phyloP scores from a whole-genome alignment of 768 basidiomycete species.

The Mycena capillaripes region DNA sequence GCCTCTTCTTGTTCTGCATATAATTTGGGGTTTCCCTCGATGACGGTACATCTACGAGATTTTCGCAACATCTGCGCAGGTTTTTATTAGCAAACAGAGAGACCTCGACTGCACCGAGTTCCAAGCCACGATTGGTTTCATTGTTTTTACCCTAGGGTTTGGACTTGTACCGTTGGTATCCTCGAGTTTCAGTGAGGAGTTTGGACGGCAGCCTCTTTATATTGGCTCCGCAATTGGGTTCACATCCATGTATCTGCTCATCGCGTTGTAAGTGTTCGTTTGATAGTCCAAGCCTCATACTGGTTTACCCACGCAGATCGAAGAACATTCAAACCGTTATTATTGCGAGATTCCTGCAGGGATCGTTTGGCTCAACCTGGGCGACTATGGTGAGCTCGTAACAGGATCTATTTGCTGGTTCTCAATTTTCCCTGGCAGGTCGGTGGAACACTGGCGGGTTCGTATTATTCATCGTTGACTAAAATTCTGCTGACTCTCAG shows the following conservation, averaged over 20 bases:
- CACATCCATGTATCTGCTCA: slow-evolving; percentile 63
- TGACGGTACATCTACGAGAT: slow-evolving; percentile 56
- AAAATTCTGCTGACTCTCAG: slow-evolving; percentile 27
- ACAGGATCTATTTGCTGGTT: neutral
- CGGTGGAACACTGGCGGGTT: slow-evolving; percentile 64
- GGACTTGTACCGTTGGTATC: slow-evolving; percentile 74
- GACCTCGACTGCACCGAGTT: slow-evolving; percentile 62
- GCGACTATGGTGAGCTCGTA: slow-evolving; percentile 60
- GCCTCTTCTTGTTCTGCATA: slow-evolving; percentile 68
- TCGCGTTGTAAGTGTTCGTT: slow-evolving; percentile 54
- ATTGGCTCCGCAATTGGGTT: slow-evolving; percentile 65
- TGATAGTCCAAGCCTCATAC: neutral
- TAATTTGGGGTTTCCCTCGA: slow-evolving; percentile 67
- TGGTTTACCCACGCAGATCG: slow-evolving; percentile 43
- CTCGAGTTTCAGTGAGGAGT: slow-evolving; percentile 81
- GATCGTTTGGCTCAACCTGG: slow-evolving; percentile 77
- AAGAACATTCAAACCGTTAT: slow-evolving; percentile 75
- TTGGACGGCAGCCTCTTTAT: slow-evolving; percentile 75
- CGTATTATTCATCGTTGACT: neutral
- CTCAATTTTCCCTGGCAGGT: slow-evolving; percentile 50
- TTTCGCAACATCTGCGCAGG: slow-evolving; percentile 50
- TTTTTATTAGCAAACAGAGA: slow-evolving; percentile 36
- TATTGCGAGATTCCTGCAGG: slow-evolving; percentile 73
- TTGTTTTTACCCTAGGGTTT: slow-evolving; percentile 72
- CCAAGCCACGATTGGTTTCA: slow-evolving; percentile 62